phyloP scores from a whole-genome alignment of 2,329 filamentous ascomycete genomes.

The Trichoderma afroharzianum region DNA sequence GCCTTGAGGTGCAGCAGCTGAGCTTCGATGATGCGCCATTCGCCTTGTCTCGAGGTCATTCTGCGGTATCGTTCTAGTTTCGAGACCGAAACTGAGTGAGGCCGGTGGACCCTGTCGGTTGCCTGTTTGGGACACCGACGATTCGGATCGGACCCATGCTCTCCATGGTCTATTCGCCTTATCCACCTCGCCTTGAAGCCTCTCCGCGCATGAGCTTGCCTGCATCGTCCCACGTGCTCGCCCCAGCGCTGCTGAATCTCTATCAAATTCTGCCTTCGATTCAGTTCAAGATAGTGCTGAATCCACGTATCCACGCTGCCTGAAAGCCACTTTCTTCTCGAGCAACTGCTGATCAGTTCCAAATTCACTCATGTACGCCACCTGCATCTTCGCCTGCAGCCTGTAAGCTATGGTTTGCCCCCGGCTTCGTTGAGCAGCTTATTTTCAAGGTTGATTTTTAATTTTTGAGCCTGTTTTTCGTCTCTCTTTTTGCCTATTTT shows the following conservation, averaged over 20 bases:
- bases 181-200: background rate
- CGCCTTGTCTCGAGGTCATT: background rate
- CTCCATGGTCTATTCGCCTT: background rate
- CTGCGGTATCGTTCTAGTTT: background rate
- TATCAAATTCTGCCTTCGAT: background rate
- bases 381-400: background rate
- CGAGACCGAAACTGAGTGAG: slow-evolving; percentile 11
- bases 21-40: background rate
- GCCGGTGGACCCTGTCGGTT: background rate
- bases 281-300: background rate
- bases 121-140: slow-evolving; percentile 16
- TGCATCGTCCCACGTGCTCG: slow-evolving; percentile 14
- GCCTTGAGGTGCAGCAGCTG: background rate
- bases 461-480: background rate
- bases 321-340: background rate
- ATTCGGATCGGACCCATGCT: background rate
- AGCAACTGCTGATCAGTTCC: slow-evolving; percentile 12
- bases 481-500: background rate
- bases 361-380: background rate
- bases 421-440: background rate
- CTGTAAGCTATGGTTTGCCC: background rate
- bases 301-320: background rate
- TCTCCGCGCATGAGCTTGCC: slow-evolving; percentile 14
- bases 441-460: slow-evolving; percentile 12
- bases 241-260: background rate